These are phyloP conservation scores for Papiliotrema fonsecae DNA, from an alignment of 1,284 basidiomycete genomes.

Conservation along the genomic window DNA sequence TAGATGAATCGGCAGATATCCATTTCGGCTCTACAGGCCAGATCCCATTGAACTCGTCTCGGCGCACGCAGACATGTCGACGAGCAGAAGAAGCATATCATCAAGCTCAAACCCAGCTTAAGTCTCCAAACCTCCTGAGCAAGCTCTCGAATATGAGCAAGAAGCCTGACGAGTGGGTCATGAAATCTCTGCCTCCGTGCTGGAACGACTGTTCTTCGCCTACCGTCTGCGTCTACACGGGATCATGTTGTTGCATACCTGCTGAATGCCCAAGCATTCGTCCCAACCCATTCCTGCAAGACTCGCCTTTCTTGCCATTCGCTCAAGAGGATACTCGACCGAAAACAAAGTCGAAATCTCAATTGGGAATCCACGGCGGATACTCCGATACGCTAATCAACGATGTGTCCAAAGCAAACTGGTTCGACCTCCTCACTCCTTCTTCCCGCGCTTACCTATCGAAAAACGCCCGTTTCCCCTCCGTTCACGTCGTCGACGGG, in stretches of 20 bases:
- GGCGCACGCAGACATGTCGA: slow-evolving; percentile 33
- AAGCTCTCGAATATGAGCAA: background rate
- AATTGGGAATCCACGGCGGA: slow-evolving; percentile 23
- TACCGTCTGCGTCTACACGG: slow-evolving; percentile 46
- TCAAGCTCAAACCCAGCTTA: slow-evolving; percentile 2
- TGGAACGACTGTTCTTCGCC: slow-evolving; percentile 47
- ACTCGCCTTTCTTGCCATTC: slow-evolving; percentile 8
- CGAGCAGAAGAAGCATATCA: slow-evolving; percentile 27
- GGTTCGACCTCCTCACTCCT: slow-evolving; percentile 43
- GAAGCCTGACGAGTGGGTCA: slow-evolving; percentile 35
- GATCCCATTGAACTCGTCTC: slow-evolving; percentile 43
- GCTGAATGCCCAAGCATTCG: slow-evolving; percentile 39
- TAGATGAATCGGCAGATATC: slow-evolving; percentile 42
- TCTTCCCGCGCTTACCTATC: slow-evolving; percentile 32
- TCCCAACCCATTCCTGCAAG: slow-evolving; percentile 31
- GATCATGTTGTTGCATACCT: slow-evolving; percentile 45
- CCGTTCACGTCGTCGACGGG: slow-evolving; percentile 42
- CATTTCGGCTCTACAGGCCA: slow-evolving; percentile 39
- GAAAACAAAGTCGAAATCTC: slow-evolving; percentile 3
- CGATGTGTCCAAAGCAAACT: slow-evolving; percentile 26
- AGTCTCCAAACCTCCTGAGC: background rate
- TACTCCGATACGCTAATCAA: slow-evolving; percentile 25
- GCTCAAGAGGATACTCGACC: background rate
- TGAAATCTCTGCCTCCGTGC: slow-evolving; percentile 41
- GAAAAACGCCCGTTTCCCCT: slow-evolving; percentile 36